Evolutionary conservation across 2,329 filamentous ascomycete genomes (phyloP), one percentile per base, ranked within the genome.

Genomic region (Sporothrix euskadiensis): DNA sequence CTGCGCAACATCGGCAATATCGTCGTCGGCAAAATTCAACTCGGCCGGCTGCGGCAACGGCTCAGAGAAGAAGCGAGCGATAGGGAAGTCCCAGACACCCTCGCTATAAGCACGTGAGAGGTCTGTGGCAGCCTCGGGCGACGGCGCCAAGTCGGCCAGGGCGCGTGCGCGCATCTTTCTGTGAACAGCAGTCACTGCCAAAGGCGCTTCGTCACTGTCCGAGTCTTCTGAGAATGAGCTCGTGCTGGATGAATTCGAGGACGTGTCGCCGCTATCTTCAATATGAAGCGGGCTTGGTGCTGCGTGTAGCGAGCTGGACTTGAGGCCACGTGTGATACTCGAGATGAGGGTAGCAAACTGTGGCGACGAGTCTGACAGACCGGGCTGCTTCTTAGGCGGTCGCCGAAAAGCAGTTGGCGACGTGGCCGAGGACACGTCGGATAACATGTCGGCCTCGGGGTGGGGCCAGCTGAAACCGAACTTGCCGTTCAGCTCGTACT

Each of bases 1-100:
- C 77, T 93, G 91, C 0, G 90, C 91, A 35, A 91, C 85, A 70
- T 88, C 88, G 47, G 93, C 88, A 74, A 88, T 84, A 56, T 92
- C 89, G 2, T 89, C 86, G 72, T 90, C 88, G 1, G 84, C 81
- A 19, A 86, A 79, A 10, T 83, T 81, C 32, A 85, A 78, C 32
- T 86, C 83, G 10, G 85, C 77, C 44, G 81, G 80, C 0, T 85
- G 80, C 10, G 88, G 88, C 76, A 90, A 87, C 5, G 88, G 86
- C 32, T 90, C 88, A 1, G 86, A 85, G 77, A 91, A 89, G 76
- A 89, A 88, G 65, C 83, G 85, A 3, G 84, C 80, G 19, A 90
- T 81, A 0, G 88, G 80, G 10, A 86, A 78, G 61, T 89, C 87
- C 8, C 83, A 81, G 0, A 83, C 80, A 26, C 87, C 86, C 3